Evolutionary conservation across 2,329 filamentous ascomycete genomes (phyloP).

Genomic region (Alternaria triticina): DNA sequence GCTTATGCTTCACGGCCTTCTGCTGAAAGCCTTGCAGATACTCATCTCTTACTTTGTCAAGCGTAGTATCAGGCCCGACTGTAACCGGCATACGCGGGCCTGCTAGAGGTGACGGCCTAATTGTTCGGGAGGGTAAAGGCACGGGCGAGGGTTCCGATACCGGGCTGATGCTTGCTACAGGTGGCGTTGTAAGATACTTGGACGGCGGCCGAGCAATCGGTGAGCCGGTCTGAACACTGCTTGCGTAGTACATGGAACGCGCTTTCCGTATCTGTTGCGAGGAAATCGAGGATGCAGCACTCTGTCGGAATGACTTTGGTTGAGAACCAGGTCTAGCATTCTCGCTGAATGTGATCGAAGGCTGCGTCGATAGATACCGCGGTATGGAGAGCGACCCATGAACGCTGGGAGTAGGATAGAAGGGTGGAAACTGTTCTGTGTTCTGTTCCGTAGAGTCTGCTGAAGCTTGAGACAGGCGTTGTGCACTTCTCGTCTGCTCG

Average conservation of each 20-base stretch:
- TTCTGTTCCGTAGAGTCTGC: constrained; percentile 9
- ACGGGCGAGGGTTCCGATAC: constrained; percentile 3
- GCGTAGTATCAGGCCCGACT: constrained; percentile 30
- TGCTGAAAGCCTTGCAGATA: constrained; percentile 52
- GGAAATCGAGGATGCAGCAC: constrained; percentile 31
- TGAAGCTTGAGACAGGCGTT: constrained; percentile 16
- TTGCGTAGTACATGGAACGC: constrained; percentile 49
- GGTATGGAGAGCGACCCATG: constrained; percentile 11
- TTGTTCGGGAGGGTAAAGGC: constrained; percentile 6
- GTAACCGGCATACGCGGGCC: constrained; percentile 35
- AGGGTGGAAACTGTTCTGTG: constrained; percentile 29
- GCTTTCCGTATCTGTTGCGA: constrained; percentile 48
- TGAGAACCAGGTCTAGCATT: constrained; percentile 35
- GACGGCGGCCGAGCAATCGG: constrained; percentile 42
- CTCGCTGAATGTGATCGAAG: constrained; percentile 30
- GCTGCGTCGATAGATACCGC: constrained; percentile 26
- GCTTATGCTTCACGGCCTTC: constrained; percentile 49
- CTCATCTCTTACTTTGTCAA: constrained; percentile 48
- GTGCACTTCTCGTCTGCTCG: constrained; percentile 11
- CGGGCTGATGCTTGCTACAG: constrained; percentile 12
- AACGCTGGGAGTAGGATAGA: constrained; percentile 21
- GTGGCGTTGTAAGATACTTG: constrained; percentile 40
- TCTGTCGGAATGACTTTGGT: constrained; percentile 28
- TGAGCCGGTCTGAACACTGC: constrained; percentile 46
- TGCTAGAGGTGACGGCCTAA: constrained; percentile 27